Conservation (phyloP, 2,329 filamentous ascomycete genomes). For the Ophiostoma perfectum region DNA sequence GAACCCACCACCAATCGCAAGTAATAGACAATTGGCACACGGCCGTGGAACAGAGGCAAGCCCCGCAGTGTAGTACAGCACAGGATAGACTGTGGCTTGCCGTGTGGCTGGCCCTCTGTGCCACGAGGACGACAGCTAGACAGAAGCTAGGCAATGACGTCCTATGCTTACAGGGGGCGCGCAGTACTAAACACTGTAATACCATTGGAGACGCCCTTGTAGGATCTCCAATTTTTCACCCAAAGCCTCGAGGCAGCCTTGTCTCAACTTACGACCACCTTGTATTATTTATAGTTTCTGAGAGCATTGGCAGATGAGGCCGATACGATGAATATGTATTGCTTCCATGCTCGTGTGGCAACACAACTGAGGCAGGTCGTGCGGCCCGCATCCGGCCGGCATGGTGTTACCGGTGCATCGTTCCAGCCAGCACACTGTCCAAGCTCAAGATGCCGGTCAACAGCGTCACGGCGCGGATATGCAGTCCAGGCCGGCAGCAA, state of each 20-base stretch:
- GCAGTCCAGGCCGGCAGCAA: slow-evolving; percentile 72
- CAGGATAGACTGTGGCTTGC: slow-evolving; percentile 16
- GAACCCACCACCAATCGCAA: background rate
- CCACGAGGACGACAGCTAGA: background rate
- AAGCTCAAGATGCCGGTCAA: background rate
- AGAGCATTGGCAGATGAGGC: background rate
- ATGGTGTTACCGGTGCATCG: slow-evolving; percentile 54
- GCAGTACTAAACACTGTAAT: slow-evolving; percentile 1
- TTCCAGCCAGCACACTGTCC: background rate
- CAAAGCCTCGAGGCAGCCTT: background rate
- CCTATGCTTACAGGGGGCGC: background rate
- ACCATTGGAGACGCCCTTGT: background rate
- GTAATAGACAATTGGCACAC: background rate
- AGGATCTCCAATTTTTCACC: slow-evolving; percentile 4
- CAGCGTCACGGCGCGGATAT: slow-evolving; percentile 50
- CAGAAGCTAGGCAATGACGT: slow-evolving; percentile 3
- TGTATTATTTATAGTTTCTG: background rate
- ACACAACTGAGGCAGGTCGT: background rate
- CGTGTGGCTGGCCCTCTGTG: slow-evolving; percentile 15
- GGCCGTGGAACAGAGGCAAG: background rate
- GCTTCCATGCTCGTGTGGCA: slow-evolving; percentile 21
- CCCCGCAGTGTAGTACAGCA: slow-evolving; percentile 11
- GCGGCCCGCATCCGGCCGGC: slow-evolving; percentile 47
- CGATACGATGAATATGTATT: slow-evolving; percentile 21
- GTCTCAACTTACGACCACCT: background rate